These are phyloP conservation scores for Epichloe aotearoae DNA, from an alignment of 2,329 filamentous ascomycete genomes.

Conservation along the genomic window DNA sequence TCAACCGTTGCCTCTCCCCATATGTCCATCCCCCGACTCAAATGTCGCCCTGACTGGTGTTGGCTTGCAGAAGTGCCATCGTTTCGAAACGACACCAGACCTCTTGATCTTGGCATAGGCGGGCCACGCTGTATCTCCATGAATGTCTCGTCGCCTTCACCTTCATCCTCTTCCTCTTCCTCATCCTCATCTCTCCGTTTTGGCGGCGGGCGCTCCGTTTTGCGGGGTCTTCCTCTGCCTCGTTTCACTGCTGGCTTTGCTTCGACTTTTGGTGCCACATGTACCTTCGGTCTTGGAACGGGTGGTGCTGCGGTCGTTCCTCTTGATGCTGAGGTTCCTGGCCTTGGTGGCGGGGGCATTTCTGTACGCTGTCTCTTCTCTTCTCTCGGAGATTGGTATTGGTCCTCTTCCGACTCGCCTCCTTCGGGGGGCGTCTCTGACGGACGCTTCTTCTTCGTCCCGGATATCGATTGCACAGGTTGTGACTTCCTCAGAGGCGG, in stretches of 20 bases:
- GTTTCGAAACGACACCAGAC: constrained; percentile 38
- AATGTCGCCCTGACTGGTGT: constrained; percentile 65
- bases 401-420: constrained; percentile 11
- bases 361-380: constrained; percentile 16
- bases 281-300: not conserved
- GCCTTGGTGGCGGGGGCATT: constrained; percentile 13
- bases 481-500: not conserved
- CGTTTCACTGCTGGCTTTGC: not conserved
- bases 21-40: constrained; percentile 65
- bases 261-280: not conserved
- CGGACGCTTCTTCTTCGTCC: constrained; percentile 2
- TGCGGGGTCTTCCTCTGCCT: constrained; percentile 4
- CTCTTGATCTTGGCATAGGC: constrained; percentile 40
- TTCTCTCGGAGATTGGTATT: constrained; percentile 7
- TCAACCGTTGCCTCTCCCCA: constrained; percentile 58
- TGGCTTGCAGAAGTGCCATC: constrained; percentile 38
- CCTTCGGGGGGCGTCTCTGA: constrained; percentile 7
- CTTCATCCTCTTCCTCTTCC: constrained; percentile 20
- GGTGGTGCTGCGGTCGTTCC: constrained; percentile 1
- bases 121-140: constrained; percentile 39
- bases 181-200: constrained; percentile 20
- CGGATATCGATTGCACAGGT: not conserved
- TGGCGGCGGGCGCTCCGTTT: constrained; percentile 11
- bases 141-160: constrained; percentile 29
- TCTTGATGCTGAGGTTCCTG: constrained; percentile 13